Conservation (phyloP, 2,329 filamentous ascomycete species). For the Chaetomium sp. region DNA sequence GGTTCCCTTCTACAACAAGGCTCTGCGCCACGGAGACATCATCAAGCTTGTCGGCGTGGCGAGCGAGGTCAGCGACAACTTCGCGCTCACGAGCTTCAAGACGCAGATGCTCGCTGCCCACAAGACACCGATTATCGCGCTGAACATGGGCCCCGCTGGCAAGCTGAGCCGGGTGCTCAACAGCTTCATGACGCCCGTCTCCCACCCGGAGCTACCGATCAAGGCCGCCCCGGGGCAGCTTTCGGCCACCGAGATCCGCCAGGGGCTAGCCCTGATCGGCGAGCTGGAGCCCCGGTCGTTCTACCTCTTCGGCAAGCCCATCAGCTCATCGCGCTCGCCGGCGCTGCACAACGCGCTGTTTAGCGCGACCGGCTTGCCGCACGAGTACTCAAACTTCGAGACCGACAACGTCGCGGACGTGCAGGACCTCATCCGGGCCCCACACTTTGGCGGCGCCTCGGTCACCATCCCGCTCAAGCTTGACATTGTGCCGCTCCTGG, state of each 20-base stretch:
- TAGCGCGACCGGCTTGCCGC: constrained; percentile 67
- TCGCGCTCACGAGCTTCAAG: constrained; percentile 76
- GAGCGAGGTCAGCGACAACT: constrained; percentile 74
- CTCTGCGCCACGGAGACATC: constrained; percentile 81
- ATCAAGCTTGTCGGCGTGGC: constrained; percentile 91
- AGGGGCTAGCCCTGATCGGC: constrained; percentile 70
- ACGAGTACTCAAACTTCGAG: constrained; percentile 71
- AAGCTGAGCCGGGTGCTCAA: constrained; percentile 90
- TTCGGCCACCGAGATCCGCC: constrained; percentile 81
- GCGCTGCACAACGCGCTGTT: constrained; percentile 87
- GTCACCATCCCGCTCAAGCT: constrained; percentile 95
- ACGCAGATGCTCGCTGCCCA: constrained; percentile 65
- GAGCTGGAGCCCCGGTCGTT: constrained; percentile 71
- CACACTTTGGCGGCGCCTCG: constrained; percentile 84
- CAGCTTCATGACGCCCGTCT: constrained; percentile 88
- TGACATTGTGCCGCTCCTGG: constrained; percentile 74
- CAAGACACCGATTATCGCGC: constrained; percentile 78
- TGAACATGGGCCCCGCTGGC: constrained; percentile 88
- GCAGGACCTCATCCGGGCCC: constrained; percentile 56
- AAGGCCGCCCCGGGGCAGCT: constrained; percentile 92
- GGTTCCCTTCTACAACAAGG: constrained; percentile 84
- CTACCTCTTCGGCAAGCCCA: constrained; percentile 81
- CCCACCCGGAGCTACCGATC: constrained; percentile 80
- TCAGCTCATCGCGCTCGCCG: constrained; percentile 76
- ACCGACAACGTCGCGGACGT: constrained; percentile 60